Evolutionary conservation across 1,284 basidiomycete genomes (phyloP), one percentile per base, ranked within the genome.

Genomic region (Rhodotorula sp.): DNA sequence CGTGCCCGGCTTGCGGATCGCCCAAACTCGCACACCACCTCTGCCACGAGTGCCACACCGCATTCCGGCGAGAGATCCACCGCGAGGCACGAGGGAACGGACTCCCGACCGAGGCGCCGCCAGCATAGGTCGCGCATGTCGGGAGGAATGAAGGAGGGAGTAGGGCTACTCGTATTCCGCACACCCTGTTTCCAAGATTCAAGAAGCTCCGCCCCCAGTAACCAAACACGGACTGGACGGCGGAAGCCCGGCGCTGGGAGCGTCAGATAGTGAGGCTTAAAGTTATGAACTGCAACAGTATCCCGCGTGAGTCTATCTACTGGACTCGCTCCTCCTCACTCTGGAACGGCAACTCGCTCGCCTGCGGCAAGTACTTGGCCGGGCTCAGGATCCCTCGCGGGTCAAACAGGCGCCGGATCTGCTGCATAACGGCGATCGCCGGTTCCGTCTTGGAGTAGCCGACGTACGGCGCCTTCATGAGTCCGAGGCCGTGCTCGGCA

Each of bases 401-500:
- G 81, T 99, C 97, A 79, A 97, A 95, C 21, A 94, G 79, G n/a
- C 86, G 80, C 82, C 98, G 97, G 80, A 99, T 88, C 81, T 86
- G 88, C 82, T 87, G 90, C 95, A 99, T 99, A 84, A 89, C 84
- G 66, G 88, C 88, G 77, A 97, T 90, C 76, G 90, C 91, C 38
- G 87, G 86, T 21, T 85, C 83, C 72, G 85, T 86, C 83, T 99
- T 97, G 14, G 92, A 92, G 82, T 97, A 99, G 50, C 87, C 87
- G 49, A 99, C 86, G 59, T 93, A n/a, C 10, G 49, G 23, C 0
- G 92, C 91, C 83, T 99, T 99, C 91, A 95, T 95, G 0, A 90
- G 85, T 7, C 97, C 93, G 66, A 99, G 88, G 3, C 97, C 95
- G 81, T 99, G 95, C 80, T 99, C 95, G 7, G 97, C 97, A 14